Base-by-base conservation (phyloP, 2,329 filamentous ascomycete species). In the Fusarium sp. region DNA sequence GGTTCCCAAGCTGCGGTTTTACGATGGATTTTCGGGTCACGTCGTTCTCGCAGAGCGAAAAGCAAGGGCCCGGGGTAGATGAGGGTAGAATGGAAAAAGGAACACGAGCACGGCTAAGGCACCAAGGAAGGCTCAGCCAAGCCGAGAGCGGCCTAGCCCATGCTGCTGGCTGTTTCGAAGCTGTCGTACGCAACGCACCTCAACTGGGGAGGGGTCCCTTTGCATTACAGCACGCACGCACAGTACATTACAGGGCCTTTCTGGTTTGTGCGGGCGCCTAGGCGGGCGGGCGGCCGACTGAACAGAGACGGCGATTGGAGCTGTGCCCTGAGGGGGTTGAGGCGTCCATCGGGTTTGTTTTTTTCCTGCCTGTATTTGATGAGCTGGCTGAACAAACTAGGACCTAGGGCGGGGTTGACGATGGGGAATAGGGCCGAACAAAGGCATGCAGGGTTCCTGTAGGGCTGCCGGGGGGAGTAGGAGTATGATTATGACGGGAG, bases 251-350 rank as follows among this genome's bases (percentile, higher is more conserved):
- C 39, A 41, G 58, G 66, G 58, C 35, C 50, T 43, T 66, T 66
- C 35, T 52, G 62, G 30, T 16, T 56, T 50, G 48, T 57, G 68
- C 61, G 69, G 66, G 72, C 61, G 62, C 25, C 56, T 73, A 62
- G 68, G 67, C 76, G 67, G 72, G 75, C 74, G 74, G 76, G 74
- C 72, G 72, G 72, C 72, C 72, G 72, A 69, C 69, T 73, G 64
- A 75, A 69, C 58, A 74, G 62, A 63, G 65, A 75, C 73, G 75
- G 75, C 64, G 67, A 74, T 64, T 74, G 75, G 65, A 70, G 64
- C 68, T 66, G 67, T 52, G 60, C 48, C 37, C 60, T 35, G 48
- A 39, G 59, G 68, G 39, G 68, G 54, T 50, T 48, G 43, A 48
- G 43, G 23, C 43, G 43, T 25, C 35, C 35, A 37, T 37, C 43